Percentiles rank a stretch among this genome's conserved stretches.
phyloP scores from a whole-genome alignment of 768 basidiomycete species.

The Tricholomella constricta region DNA sequence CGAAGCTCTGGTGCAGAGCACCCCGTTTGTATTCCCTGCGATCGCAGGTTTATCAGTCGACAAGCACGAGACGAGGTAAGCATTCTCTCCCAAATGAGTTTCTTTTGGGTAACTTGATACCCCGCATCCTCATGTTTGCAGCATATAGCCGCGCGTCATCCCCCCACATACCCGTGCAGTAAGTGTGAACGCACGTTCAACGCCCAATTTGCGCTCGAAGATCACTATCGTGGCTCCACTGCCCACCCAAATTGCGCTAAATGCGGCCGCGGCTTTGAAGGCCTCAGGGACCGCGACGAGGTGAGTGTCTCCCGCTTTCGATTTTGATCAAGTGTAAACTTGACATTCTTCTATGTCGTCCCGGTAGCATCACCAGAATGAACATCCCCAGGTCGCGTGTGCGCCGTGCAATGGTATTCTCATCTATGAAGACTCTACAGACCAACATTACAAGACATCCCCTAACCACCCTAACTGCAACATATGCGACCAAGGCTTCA shows the following conservation, averaged over 20 bases:
- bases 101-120: not conserved
- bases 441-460: not conserved
- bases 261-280: constrained; percentile 45
- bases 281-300: constrained; percentile 30
- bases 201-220: constrained; percentile 40
- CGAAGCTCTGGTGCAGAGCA: not conserved
- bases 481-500: not conserved
- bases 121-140: constrained; percentile 8
- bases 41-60: constrained; percentile 11
- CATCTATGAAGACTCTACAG: constrained; percentile 31
- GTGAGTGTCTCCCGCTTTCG: constrained; percentile 21
- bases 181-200: constrained; percentile 35
- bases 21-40: constrained; percentile 8
- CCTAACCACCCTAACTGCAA: not conserved
- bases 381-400: constrained; percentile 27
- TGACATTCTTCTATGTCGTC: not conserved
- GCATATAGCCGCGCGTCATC: constrained; percentile 43
- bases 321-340: not conserved
- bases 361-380: constrained; percentile 32
- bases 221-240: constrained; percentile 46
- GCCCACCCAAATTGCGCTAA: constrained; percentile 46
- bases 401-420: constrained; percentile 24
- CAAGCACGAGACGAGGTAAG: constrained; percentile 7
- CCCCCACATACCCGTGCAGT: constrained; percentile 39
- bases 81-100: not conserved